Conservation (phyloP, 139 green algal species). For the Tetradesmus obliquus region DNA sequence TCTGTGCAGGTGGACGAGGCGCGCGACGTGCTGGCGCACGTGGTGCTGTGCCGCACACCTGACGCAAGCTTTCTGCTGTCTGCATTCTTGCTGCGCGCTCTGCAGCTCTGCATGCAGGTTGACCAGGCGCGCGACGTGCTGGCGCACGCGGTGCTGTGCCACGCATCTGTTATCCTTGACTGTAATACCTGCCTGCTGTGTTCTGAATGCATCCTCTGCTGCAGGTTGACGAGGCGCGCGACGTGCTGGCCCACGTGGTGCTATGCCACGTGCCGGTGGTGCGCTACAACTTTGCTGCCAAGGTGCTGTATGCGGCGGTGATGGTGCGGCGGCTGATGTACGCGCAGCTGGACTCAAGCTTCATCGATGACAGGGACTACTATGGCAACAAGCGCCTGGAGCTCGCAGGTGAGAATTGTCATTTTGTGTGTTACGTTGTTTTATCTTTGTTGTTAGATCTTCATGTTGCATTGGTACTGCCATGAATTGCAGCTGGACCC, state of each 20-base stretch:
- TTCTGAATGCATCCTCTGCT: too few species aligned
- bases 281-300: constrained; percentile 89
- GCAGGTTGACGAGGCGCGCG: constrained; percentile 89
- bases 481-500: constrained; percentile 77
- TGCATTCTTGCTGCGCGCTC: too few species aligned
- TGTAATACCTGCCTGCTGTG: background rate
- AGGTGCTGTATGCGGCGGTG: constrained; percentile 91
- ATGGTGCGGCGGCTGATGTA: constrained; percentile 96
- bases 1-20: constrained; percentile 84
- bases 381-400: constrained; percentile 99
- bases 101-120: constrained; percentile 3
- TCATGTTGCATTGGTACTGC: background rate
- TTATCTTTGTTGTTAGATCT: background rate
- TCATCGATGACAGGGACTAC: constrained; percentile 98
- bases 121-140: constrained; percentile 97
- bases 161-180: too few species aligned
- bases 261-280: constrained; percentile 94
- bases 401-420: constrained; percentile 80
- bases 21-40: constrained; percentile 92
- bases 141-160: constrained; percentile 89
- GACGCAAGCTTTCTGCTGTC: background rate
- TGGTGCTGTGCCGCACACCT: constrained; percentile 96
- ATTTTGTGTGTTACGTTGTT: background rate
- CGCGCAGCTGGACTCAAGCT: constrained; percentile 87
- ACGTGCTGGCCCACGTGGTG: constrained; percentile 95